Base-by-base conservation (phyloP, 768 basidiomycete species). In the Leccinellum rugosiceps region DNA sequence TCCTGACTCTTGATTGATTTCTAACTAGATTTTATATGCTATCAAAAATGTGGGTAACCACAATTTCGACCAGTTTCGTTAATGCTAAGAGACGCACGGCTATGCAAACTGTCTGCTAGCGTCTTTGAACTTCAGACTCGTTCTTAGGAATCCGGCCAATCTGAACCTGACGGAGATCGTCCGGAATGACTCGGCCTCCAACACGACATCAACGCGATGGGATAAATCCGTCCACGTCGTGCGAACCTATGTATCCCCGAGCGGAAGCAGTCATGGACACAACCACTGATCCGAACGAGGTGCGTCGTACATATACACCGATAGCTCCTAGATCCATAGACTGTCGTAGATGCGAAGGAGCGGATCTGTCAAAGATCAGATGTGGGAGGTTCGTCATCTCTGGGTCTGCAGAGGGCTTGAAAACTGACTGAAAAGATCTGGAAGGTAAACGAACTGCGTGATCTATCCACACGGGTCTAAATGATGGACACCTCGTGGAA, bases 81-180 rank as follows among this genome's bases (percentile, higher is more conserved):
- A 3, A 21, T 23, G 19, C 50, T 55, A 6, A 61, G 9, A 35
- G 30, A 35, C 5, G 3, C n/a, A 25, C 17, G 65, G 60, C 10
- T 62, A 65, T 35, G 55, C 60, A 54, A 65, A 62, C 13, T 57
- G 50, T 41, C 23, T 62, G n/a, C 32, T 64, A 2, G 55, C 60
- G 15, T 34, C 55, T 0, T 19, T 65, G 49, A 65, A 65, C 6
- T 48, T 53, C 21, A 28, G 52, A 21, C 52, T 53, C 4, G 19
- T 53, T 21, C 43, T 53, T 17, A 48, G 52, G 23, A 17, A 3
- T 10, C 43, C 17, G 21, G 10, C 2, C 3, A 6, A 53, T 32
- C 21, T 28, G 10, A n/a, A 13, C 7, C 21, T 25, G 30, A 53
- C 52, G 1, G 19, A 6, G 3, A 53, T 32, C 3, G 21, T 48